Conservation (phyloP, 768 basidiomycete species). For the Multifurca ochricompacta region DNA sequence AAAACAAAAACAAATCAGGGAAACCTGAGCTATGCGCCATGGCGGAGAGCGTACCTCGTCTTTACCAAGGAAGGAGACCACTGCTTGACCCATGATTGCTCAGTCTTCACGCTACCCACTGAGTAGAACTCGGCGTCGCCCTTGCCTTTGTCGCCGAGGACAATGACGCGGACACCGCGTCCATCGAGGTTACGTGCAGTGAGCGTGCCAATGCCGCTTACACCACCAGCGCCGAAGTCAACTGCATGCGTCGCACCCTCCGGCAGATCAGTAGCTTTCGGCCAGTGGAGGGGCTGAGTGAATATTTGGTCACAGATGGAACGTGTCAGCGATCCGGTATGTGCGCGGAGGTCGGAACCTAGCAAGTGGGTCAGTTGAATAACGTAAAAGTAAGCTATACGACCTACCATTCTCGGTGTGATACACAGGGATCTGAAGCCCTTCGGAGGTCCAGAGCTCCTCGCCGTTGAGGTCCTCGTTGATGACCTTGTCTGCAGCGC, state of each 20-base stretch:
- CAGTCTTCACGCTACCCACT: conserved; percentile 53
- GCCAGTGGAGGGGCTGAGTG: conserved; percentile 88
- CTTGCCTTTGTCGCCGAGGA: conserved; percentile 85
- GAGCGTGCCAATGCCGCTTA: conserved; percentile 87
- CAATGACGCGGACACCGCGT: conserved; percentile 83
- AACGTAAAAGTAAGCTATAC: conserved; percentile 2
- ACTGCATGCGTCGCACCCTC: conserved; percentile 87
- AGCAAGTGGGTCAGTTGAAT: conserved; percentile 20
- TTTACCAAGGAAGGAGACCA: conserved; percentile 80
- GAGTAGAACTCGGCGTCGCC: conserved; percentile 84
- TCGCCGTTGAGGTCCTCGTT: conserved; percentile 68
- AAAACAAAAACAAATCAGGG: conserved; percentile 7
- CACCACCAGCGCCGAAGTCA: conserved; percentile 94
- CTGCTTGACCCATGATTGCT: conserved; percentile 89
- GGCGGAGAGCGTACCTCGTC: conserved; percentile 53
- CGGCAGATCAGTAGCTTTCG: conserved; percentile 83
- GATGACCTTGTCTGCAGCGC: conserved; percentile 67
- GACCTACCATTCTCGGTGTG: conserved; percentile 85
- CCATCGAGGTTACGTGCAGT: conserved; percentile 90
- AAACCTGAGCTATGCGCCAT: background rate
- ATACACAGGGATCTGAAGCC: conserved; percentile 78
- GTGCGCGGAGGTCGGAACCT: conserved; percentile 80
- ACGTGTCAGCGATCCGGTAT: conserved; percentile 66
- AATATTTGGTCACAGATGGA: conserved; percentile 94
- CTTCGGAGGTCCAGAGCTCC: conserved; percentile 65